Base-by-base conservation (phyloP, 768 basidiomycete species). In the Agrocybe pediades region DNA sequence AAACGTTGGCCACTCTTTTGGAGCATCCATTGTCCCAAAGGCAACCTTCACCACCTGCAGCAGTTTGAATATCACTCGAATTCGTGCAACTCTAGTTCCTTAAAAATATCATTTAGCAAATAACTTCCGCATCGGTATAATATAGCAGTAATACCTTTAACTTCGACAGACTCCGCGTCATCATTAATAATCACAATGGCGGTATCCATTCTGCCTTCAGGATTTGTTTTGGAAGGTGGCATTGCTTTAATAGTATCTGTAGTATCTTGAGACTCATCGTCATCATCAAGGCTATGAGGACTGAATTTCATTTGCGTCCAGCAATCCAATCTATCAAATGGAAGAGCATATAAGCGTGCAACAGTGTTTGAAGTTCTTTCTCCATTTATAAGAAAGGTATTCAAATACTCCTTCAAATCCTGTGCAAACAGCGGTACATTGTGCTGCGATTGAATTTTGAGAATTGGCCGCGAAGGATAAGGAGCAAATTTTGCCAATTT, bases 361-460 rank as follows among this genome's bases (percentile, higher is more conserved):
- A 24, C 4, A 33, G 49, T 27, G n/a, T 20, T 27, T 41, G 45
- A 33, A 36, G 41, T 41, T 6, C 39, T 2, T n/a, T 20, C 8
- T 7, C 27, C 43, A 13, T 47, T 36, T 60, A 30, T 0, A 4
- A 56, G 54, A 55, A 53, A 69, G 53, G 19, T 63, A 36, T 64
- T 74, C 63, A 44, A 64, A 63, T 41, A 61, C 36, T 55, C 45
- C 25, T 60, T 59, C 27, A 63, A 57, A 36, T 51, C 40, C 61
- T 57, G 19, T 60, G 57, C 41, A 70, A 73, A 55, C 63, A 54
- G 16, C 53, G 43, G 48, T 41, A 60, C 45, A 41, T 46, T 13
- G 20, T 64, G 62, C 16, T 24, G 6, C 3, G 23, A 3, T 36
- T 48, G 7, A 30, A 64, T 57, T 36, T 21, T 9, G 16, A 44